These are phyloP conservation scores for Claviceps maximensis DNA, from an alignment of 2,329 filamentous ascomycete genomes.

Conservation along the genomic window DNA sequence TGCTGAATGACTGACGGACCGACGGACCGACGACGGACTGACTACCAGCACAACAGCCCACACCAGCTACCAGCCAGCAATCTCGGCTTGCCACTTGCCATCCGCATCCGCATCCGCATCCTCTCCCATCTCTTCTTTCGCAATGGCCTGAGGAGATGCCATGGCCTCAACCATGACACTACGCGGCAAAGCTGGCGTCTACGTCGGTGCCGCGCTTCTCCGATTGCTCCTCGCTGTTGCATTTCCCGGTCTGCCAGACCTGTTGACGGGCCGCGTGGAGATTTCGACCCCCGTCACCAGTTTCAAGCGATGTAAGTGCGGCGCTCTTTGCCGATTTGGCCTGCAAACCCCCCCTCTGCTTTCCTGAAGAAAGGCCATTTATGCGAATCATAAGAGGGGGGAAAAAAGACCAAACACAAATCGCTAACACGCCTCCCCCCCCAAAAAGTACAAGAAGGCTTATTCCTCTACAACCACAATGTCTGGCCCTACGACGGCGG, in stretches of 20 bases:
- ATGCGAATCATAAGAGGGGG: no score
- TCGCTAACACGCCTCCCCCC: background rate
- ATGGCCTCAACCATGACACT: slow-evolving; percentile 23
- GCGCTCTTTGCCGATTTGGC: no score
- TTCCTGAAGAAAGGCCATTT: background rate
- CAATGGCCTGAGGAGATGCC: slow-evolving; percentile 6
- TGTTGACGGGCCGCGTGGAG: slow-evolving; percentile 84
- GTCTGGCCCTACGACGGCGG: slow-evolving; percentile 96
- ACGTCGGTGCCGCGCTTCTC: slow-evolving; percentile 61
- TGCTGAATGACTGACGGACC: no score
- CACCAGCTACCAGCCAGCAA: slow-evolving; percentile 9
- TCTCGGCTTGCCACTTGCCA: background rate
- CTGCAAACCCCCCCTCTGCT: background rate
- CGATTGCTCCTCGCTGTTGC: slow-evolving; percentile 66
- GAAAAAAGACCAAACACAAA: no score
- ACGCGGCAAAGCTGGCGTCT: slow-evolving; percentile 42
- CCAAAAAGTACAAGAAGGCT: slow-evolving; percentile 71
- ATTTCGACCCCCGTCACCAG: slow-evolving; percentile 94
- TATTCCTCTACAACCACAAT: slow-evolving; percentile 93
- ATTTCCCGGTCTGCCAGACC: slow-evolving; percentile 72
- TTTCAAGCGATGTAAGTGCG: slow-evolving; percentile 78
- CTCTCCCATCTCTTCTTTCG: background rate
- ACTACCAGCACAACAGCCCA: slow-evolving; percentile 3
- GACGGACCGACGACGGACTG: no score
- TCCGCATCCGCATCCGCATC: background rate